phyloP scores from a whole-genome alignment of 2,329 filamentous ascomycete genomes.

The Monosporascus sp. region DNA sequence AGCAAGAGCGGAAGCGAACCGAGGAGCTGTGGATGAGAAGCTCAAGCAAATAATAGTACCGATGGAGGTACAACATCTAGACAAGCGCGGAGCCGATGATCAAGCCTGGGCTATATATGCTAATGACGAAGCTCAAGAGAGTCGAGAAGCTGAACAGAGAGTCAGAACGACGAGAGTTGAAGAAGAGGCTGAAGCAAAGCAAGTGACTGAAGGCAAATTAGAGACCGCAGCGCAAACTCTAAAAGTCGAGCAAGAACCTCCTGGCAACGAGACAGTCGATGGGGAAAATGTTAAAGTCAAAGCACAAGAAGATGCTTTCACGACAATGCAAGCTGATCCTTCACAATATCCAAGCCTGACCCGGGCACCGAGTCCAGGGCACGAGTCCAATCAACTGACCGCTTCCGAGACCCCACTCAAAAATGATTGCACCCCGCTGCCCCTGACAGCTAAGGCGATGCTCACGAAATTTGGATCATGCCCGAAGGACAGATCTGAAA shows the following conservation, averaged over 20 bases:
- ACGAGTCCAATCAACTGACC: not conserved
- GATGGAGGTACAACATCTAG: no score
- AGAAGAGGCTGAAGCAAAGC: not conserved
- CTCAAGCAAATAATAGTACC: no score
- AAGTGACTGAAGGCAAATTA: not conserved
- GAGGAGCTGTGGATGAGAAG: no score
- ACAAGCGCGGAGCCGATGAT: no score
- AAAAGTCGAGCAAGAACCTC: no score
- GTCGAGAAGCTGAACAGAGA: no score
- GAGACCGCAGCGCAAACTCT: no score
- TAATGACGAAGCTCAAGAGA: no score
- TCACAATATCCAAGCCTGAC: not conserved
- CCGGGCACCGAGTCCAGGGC: not conserved
- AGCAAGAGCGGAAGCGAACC: no score
- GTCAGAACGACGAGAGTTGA: not conserved
- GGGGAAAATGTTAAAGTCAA: no score
- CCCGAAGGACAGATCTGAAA: not conserved
- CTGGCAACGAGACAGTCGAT: no score
- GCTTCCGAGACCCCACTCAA: not conserved
- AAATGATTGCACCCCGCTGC: not conserved
- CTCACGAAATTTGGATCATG: not conserved
- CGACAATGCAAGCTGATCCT: not conserved
- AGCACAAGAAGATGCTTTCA: not conserved
- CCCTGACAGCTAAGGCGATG: not conserved
- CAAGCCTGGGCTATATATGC: no score